Evolutionary conservation across 2,329 filamentous ascomycete genomes (phyloP).

Genomic region (Gaeumannomyces tritici): DNA sequence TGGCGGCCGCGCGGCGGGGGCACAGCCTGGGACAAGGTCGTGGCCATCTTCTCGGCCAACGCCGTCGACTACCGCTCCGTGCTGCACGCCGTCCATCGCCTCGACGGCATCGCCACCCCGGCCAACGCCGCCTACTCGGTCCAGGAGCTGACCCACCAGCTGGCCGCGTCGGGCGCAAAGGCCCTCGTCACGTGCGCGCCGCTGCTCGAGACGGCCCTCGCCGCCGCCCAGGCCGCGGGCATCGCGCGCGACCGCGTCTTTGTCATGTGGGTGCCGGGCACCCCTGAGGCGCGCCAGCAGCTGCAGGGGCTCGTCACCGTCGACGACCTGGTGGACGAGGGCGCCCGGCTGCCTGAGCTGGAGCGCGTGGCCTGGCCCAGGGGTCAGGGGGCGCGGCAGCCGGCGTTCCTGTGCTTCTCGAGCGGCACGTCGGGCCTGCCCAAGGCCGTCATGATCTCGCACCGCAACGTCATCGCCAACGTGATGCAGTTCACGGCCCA

Average conservation of each 20-base stretch:
- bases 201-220: conserved; percentile 50
- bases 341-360: conserved; percentile 29
- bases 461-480: conserved; percentile 67
- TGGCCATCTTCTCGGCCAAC: conserved; percentile 64
- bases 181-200: conserved; percentile 61
- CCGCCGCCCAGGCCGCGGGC: conserved; percentile 49
- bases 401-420: conserved; percentile 60
- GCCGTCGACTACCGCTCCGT: conserved; percentile 55
- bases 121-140: conserved; percentile 63
- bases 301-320: conserved; percentile 49
- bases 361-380: conserved; percentile 36
- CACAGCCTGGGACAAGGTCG: conserved; percentile 68
- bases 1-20: conserved; percentile 61
- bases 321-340: conserved; percentile 43
- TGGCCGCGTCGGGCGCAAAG: conserved; percentile 54
- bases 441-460: conserved; percentile 72
- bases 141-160: conserved; percentile 56
- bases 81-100: conserved; percentile 43
- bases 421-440: conserved; percentile 63
- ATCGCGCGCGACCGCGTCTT: conserved; percentile 56
- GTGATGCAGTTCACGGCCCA: conserved; percentile 44
- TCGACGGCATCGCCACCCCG: conserved; percentile 52
- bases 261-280: conserved; percentile 51
- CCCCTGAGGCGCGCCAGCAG: conserved; percentile 24
- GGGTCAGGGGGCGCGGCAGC: conserved; percentile 48